Evolutionary conservation across 179 eudicot species (phyloP), one percentile per base, ranked within the genome.

Genomic region (Sideroxylon spinosum): DNA sequence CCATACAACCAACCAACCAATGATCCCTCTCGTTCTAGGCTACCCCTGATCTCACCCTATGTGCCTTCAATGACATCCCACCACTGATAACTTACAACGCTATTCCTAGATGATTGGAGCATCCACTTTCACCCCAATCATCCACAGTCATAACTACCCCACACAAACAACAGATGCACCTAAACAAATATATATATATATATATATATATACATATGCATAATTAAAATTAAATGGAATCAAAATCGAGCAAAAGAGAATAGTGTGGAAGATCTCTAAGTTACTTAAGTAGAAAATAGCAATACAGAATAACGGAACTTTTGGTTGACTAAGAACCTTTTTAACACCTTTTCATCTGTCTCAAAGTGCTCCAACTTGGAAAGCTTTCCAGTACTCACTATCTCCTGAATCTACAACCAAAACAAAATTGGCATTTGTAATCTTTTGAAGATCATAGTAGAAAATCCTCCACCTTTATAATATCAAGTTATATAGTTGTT

Each of bases 301-400:
- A 57, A 19, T 25, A 28, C 68, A 44, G 70, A 12, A n/a, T 37
- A 57, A 49, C n/a, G 28, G 28, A 74, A 56, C 14, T 23, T 49
- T 65, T 23, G 10, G 17, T 56, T 25, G 32, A 71, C 20, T 57
- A 72, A 64, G 67, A 63, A 8, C 52, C 52, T 25, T 48, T 62
- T 68, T 75, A 32, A 12, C 71, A 93, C 98, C 98, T 91, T 95
- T 81, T 94, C 98, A 86, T 95, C 96, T 64, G 86, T 87, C 88
- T 93, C 97, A 75, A 95, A 95, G 86, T 95, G 93, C 82, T 95
- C 98, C 90, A 95, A 82, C 89, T 95, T 95, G 69, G 97, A 92
- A 66, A 95, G 86, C 82, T 87, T 93, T 73, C 98, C 98, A 65
- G 99, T 93, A 75, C 83, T 87, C 76, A 92, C 90, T 74, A 95